Percentiles rank a stretch among this genome's conserved stretches.
These are phyloP conservation scores for Jatropha curcas DNA, from an alignment of 345 rosid genomes.

Conservation along the genomic window DNA sequence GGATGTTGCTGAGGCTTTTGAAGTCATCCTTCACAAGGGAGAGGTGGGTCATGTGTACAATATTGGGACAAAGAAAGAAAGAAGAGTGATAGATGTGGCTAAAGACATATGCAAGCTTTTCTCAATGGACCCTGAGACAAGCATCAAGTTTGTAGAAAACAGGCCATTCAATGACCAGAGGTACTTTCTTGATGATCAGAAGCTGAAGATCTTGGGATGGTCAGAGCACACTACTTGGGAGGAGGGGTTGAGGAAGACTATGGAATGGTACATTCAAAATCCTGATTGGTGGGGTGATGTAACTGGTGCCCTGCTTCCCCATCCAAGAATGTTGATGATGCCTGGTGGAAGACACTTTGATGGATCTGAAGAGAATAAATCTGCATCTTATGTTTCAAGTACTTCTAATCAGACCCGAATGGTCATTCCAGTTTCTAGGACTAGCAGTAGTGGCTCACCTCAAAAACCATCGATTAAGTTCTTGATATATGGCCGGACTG, in stretches of 20 bases:
- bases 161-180: slow-evolving; percentile 93
- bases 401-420: slow-evolving; percentile 51
- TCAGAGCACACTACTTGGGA: slow-evolving; percentile 76
- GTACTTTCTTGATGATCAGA: slow-evolving; percentile 90
- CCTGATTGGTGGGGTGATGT: slow-evolving; percentile 99
- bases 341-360: slow-evolving; percentile 58
- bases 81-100: slow-evolving; percentile 89
- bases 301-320: slow-evolving; percentile 83
- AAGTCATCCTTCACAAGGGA: slow-evolving; percentile 84
- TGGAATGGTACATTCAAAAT: slow-evolving; percentile 78
- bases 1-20: slow-evolving; percentile 96
- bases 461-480: slow-evolving; percentile 57
- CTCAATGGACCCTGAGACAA: slow-evolving; percentile 55
- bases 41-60: slow-evolving; percentile 89
- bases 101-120: slow-evolving; percentile 73
- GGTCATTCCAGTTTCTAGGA: slow-evolving; percentile 62
- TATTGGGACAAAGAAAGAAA: slow-evolving; percentile 81
- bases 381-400: slow-evolving; percentile 29
- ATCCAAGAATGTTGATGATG: slow-evolving; percentile 75
- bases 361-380: slow-evolving; percentile 38
- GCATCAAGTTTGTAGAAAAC: slow-evolving; percentile 77
- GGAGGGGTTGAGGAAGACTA: slow-evolving; percentile 76
- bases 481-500: slow-evolving; percentile 71
- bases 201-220: slow-evolving; percentile 82
- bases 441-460: slow-evolving; percentile 20